phyloP scores from a whole-genome alignment of 2,329 filamentous ascomycete species.

The Apiospora rasikravindrae region DNA sequence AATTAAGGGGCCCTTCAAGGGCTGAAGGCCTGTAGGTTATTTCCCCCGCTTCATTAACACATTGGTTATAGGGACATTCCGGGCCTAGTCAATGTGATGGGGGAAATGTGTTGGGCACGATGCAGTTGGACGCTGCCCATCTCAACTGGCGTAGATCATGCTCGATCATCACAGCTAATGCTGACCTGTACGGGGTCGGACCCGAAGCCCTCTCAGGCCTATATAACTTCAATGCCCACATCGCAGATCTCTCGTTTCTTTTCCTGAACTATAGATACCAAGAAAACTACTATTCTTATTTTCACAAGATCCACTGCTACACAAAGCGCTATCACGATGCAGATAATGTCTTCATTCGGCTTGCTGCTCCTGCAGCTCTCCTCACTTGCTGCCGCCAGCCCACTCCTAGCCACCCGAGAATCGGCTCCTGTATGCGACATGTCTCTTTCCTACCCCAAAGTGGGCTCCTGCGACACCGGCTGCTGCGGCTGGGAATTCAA shows the following conservation, averaged over 20 bases:
- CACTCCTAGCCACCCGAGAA: not conserved
- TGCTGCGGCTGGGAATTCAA: constrained; percentile 15
- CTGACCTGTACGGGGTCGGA: not conserved
- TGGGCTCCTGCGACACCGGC: not conserved
- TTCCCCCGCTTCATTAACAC: constrained; percentile 8
- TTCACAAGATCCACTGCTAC: not conserved
- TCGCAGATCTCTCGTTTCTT: not conserved
- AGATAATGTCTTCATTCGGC: not conserved
- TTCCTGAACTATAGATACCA: not conserved
- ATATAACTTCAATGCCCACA: not conserved
- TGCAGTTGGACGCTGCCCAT: constrained; percentile 2
- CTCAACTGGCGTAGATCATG: not conserved
- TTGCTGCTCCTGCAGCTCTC: constrained; percentile 14
- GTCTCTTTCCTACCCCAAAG: not conserved
- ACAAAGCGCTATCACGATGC: constrained; percentile 7
- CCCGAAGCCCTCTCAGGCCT: not conserved
- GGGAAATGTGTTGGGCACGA: not conserved
- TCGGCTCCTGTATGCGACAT: not conserved
- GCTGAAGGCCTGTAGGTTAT: not conserved
- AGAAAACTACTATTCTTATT: not conserved
- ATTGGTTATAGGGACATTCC: not conserved
- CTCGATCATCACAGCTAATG: not conserved
- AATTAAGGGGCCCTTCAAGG: not conserved
- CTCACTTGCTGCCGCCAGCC: not conserved
- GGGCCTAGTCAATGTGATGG: constrained; percentile 5